Base-by-base conservation (phyloP, 495 filamentous ascomycete genomes). In the Lophium mytilinum region DNA sequence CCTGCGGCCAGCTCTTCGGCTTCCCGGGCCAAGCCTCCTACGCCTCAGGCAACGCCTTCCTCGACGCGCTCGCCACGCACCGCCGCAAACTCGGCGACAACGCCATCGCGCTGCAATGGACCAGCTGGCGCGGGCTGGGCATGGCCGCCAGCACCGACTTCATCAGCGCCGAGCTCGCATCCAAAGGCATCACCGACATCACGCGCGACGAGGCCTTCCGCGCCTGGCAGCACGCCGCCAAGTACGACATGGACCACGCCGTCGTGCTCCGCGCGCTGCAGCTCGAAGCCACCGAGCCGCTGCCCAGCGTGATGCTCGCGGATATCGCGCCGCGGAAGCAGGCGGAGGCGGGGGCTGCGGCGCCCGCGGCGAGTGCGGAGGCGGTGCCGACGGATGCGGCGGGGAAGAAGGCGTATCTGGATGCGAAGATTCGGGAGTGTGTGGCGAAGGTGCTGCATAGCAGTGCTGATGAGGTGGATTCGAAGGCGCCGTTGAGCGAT, bases 181-280 rank as follows among this genome's bases (percentile, higher is more conserved):
- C 56, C 62, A 73, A 69, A 58, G 75, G 75, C 14, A 73, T 78
- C 60, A 72, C 73, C 1, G 68, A 70, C 50, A 56, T 78, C 36
- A 73, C 67, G 0, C 52, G 55, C 5, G 70, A 74, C 9, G 76
- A 77, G 53, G 76, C 68, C 1, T 75, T 77, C 61, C 36, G 52
- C 7, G 76, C 76, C 6, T 78, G 75, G 75, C 53, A 64, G 14
- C 65, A 74, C 47, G 19, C 72, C 8, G 56, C 60, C 43, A 60
- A 64, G 15, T 71, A 68, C 52, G 64, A 76, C 34, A 64, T 67
- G 2, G 64, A 64, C 43, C 72, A 75, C 34, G 75, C 53, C 4
- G 75, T 73, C 5, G 65, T 76, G 0, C 41, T 72, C 15, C 70
- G 72, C 33, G 57, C 55, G 10, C 61, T 42, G 0, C 43, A 51